phyloP scores from a whole-genome alignment of 116 monocot genomes.

The Thalassia testudinum region DNA sequence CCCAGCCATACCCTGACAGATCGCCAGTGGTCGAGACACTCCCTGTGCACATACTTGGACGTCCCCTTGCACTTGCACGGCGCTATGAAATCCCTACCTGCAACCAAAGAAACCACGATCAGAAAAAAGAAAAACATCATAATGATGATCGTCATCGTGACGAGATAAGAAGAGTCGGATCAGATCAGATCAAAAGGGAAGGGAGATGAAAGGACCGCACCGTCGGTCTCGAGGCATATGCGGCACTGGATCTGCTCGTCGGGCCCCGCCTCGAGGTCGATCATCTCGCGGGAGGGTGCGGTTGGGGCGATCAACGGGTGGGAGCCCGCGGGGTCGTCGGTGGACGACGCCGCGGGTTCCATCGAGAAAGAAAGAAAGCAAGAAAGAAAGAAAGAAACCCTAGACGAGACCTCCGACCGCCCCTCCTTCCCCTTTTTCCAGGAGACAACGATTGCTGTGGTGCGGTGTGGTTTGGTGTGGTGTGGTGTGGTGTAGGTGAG shows the following conservation, averaged over 20 bases:
- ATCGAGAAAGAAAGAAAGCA: too few relatives aligned
- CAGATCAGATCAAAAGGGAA: neutral
- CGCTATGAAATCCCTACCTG: constrained; percentile 76
- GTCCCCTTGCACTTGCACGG: constrained; percentile 86
- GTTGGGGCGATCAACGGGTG: constrained; percentile 17
- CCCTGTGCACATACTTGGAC: constrained; percentile 73
- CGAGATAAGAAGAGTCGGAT: neutral
- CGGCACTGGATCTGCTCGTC: constrained; percentile 73
- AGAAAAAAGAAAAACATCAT: too few relatives aligned
- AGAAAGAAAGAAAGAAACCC: too few relatives aligned
- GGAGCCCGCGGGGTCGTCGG: constrained; percentile 1
- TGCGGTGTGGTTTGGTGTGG: too few relatives aligned
- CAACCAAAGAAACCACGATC: constrained; percentile 2
- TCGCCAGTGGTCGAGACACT: constrained; percentile 76
- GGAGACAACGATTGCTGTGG: too few relatives aligned
- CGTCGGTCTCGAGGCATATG: constrained; percentile 72
- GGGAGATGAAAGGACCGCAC: constrained; percentile 6
- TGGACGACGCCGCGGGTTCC: too few relatives aligned
- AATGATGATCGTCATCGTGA: too few relatives aligned
- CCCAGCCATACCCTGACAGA: constrained; percentile 55
- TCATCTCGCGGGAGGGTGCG: constrained; percentile 16
- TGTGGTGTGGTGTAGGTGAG: too few relatives aligned
- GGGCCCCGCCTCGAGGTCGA: constrained; percentile 61
- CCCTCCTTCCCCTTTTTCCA: too few relatives aligned
- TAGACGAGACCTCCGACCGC: too few relatives aligned